Evolutionary conservation across 495 filamentous ascomycete species (phyloP), one percentile per base, ranked within the genome.

Genomic region (Stereocaulon alpinum): DNA sequence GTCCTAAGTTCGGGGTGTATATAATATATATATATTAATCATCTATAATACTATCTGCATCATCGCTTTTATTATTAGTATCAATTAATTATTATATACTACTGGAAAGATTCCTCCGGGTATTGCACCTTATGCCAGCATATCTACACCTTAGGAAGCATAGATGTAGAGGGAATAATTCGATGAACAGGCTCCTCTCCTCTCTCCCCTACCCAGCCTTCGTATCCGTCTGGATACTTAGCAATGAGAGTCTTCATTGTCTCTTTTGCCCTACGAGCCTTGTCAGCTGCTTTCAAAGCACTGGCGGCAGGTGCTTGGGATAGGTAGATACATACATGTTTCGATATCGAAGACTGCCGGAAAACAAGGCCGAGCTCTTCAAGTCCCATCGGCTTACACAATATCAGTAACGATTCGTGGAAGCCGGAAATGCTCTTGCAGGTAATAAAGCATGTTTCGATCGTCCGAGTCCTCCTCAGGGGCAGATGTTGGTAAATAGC

Each of bases 401-500:
- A 50, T 4, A n/a, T 24, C 14, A 37, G 10, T 20, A n/a, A 29
- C 40, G n/a, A 30, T 9, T 45, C 1, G 11, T 37, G 10, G 18
- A 11, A 0, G 1, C 0, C 18, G 9, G 17, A 17, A 22, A 9
- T 22, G 30, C 1, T 27, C 69, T 64, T 52, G 67, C 69, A 68
- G 34, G 48, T 55, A 66, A 52, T 71, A 71, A 5, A 71, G 63
- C 20, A 56, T 32, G 40, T 60, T 66, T n/a, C 69, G 61, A 58
- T 69, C 67, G 9, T 70, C 68, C 15, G 60, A 56, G 51, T 70
- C 68, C 56, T 69, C 68, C 47, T 64, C 59, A 30, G 68, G 68
- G 4, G 22, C 40, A 5, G 69, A 66, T 17, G 65, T 60, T 22
- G 61, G 63, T 15, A 67, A 66, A 40, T 67, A 51, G 40, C 48